phyloP scores from a whole-genome alignment of 2,329 filamentous ascomycete species.

The Xylariomycetidae sp. region DNA sequence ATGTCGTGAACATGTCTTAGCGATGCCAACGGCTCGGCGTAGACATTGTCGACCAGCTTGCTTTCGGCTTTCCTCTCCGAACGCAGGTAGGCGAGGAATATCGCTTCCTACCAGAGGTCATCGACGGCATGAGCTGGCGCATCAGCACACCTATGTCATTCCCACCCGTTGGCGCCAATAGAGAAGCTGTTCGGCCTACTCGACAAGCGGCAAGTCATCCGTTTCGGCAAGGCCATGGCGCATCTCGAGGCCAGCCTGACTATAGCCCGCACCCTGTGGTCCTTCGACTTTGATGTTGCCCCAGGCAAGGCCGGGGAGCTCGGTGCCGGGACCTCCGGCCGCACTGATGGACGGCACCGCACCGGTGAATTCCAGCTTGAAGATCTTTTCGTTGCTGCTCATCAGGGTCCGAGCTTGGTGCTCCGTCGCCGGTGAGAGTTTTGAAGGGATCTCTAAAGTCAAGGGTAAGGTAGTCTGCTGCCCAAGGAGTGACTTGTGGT shows the following conservation, averaged over 20 bases:
- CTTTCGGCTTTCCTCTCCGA: slow-evolving; percentile 7
- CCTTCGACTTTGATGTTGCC: slow-evolving; percentile 4
- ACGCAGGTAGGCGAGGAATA: slow-evolving; percentile 4
- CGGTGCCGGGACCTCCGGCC: neutral
- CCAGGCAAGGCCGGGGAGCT: slow-evolving; percentile 1
- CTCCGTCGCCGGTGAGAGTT: slow-evolving; percentile 1
- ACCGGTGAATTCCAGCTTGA: slow-evolving; percentile 3
- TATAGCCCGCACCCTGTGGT: slow-evolving; percentile 1
- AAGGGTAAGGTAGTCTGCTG: too few relatives aligned
- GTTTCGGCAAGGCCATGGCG: slow-evolving; percentile 1
- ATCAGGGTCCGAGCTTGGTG: slow-evolving; percentile 5
- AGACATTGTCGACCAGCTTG: slow-evolving; percentile 11
- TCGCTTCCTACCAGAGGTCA: slow-evolving; percentile 1
- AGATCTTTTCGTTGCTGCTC: neutral
- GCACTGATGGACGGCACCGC: neutral
- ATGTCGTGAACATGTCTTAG: slow-evolving; percentile 11
- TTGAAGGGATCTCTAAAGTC: too few relatives aligned
- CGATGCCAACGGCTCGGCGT: slow-evolving; percentile 6
- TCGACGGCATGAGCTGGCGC: slow-evolving; percentile 1
- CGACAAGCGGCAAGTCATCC: slow-evolving; percentile 1
- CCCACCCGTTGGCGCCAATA: too few relatives aligned
- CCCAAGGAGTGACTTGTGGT: too few relatives aligned
- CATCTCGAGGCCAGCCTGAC: neutral
- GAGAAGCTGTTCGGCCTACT: neutral
- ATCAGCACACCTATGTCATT: too few relatives aligned